Evolutionary conservation across 495 filamentous ascomycete genomes (phyloP).

Genomic region (Penicillium turbatum): DNA sequence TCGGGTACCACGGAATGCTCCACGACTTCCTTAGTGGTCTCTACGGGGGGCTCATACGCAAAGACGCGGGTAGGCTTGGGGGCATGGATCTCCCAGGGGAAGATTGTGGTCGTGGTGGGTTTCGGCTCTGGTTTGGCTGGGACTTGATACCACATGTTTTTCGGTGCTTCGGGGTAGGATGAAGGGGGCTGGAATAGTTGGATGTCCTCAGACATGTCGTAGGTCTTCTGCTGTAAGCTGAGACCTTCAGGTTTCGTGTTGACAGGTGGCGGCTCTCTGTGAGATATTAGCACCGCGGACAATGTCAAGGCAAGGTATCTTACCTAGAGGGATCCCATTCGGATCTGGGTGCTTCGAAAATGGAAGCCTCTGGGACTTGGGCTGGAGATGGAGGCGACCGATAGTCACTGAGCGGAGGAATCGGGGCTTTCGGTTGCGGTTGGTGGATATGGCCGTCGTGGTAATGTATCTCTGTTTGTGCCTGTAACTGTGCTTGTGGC

Average conservation of each 20-base stretch:
- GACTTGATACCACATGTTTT: constrained; percentile 78
- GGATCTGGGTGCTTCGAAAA: constrained; percentile 49
- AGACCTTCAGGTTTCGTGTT: constrained; percentile 73
- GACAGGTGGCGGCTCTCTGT: constrained; percentile 67
- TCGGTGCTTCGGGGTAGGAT: constrained; percentile 76
- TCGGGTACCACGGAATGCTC: background rate
- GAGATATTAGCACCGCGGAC: constrained; percentile 17
- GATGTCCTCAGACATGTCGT: constrained; percentile 69
- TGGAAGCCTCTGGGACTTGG: constrained; percentile 33
- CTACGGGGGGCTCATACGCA: constrained; percentile 42
- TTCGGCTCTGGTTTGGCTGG: constrained; percentile 56
- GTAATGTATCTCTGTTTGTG: constrained; percentile 8
- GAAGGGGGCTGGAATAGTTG: constrained; percentile 68
- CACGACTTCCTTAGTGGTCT: background rate
- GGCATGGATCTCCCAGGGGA: constrained; percentile 76
- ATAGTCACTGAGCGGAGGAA: constrained; percentile 24
- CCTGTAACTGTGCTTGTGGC: background rate
- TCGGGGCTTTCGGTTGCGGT: constrained; percentile 37
- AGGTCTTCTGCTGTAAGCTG: constrained; percentile 67
- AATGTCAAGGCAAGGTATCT: constrained; percentile 10
- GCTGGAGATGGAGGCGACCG: constrained; percentile 38
- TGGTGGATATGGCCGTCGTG: constrained; percentile 16
- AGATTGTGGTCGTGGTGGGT: constrained; percentile 61
- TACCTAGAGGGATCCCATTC: constrained; percentile 68
- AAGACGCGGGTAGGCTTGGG: constrained; percentile 72